Conservation (phyloP, 805 yeast genomes). For the Candida chilensis region DNA sequence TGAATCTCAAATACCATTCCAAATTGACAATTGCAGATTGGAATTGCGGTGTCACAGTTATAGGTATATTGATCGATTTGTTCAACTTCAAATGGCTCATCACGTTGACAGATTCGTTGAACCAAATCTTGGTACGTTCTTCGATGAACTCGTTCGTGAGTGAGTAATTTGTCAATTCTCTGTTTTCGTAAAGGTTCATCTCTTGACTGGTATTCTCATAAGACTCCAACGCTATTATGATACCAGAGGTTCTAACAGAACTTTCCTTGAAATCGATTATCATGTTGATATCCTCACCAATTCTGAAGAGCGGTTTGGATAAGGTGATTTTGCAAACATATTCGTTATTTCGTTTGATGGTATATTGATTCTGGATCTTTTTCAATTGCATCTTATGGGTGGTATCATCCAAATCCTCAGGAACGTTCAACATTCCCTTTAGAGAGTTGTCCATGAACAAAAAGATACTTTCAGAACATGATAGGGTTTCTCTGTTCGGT, state of each 20-base stretch:
- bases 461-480: not conserved
- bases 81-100: not conserved
- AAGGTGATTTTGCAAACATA: conserved; percentile 26
- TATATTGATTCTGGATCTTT: conserved; percentile 1
- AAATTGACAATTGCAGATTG: conserved; percentile 1
- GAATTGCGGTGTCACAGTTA: conserved; percentile 3
- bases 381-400: not conserved
- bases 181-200: not conserved
- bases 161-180: not conserved
- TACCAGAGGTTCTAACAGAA: not conserved
- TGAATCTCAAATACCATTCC: conserved; percentile 2
- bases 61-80: conserved; percentile 14
- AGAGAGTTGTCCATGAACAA: not conserved
- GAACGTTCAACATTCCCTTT: not conserved
- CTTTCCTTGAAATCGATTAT: not conserved
- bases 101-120: not conserved
- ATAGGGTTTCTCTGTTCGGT: no score
- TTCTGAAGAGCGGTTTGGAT: conserved; percentile 25
- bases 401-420: not conserved
- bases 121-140: not conserved
- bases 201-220: not conserved
- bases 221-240: not conserved
- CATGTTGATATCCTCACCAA: not conserved
- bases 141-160: not conserved
- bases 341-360: conserved; percentile 28